phyloP scores from a whole-genome alignment of 2,329 filamentous ascomycete species.

The Periconia sp. region DNA sequence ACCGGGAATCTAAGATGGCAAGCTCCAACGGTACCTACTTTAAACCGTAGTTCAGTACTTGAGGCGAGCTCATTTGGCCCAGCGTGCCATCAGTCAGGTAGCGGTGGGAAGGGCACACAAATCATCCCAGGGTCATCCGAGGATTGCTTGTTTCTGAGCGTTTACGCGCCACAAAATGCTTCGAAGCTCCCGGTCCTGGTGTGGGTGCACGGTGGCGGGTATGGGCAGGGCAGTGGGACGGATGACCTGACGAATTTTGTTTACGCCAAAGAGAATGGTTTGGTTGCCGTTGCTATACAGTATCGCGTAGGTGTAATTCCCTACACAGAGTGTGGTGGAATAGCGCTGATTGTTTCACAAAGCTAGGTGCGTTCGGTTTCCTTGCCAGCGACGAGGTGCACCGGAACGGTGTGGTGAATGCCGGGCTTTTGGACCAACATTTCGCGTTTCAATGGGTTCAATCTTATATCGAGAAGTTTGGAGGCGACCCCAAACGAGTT shows the following conservation, averaged over 20 bases:
- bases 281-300: conserved; percentile 52
- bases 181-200: conserved; percentile 35
- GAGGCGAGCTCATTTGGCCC: conserved; percentile 6
- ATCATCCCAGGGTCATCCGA: conserved; percentile 11
- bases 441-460: conserved; percentile 56
- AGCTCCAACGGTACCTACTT: conserved; percentile 11
- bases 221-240: conserved; percentile 41
- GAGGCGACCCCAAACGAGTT: conserved; percentile 23
- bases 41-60: conserved; percentile 10
- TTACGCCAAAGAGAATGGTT: conserved; percentile 50
- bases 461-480: conserved; percentile 46
- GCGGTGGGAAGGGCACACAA: neutral
- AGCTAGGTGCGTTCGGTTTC: conserved; percentile 52
- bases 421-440: conserved; percentile 51
- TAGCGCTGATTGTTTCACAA: neutral
- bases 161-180: conserved; percentile 31
- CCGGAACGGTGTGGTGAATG: conserved; percentile 41
- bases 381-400: conserved; percentile 39
- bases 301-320: conserved; percentile 42
- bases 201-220: conserved; percentile 33
- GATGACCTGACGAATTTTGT: conserved; percentile 45
- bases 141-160: conserved; percentile 42
- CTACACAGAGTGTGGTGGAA: neutral
- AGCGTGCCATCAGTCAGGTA: conserved; percentile 1
- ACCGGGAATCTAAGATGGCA: conserved; percentile 21